phyloP scores from a whole-genome alignment of 148 eudicot genomes.

The Chenopodium suecicum region DNA sequence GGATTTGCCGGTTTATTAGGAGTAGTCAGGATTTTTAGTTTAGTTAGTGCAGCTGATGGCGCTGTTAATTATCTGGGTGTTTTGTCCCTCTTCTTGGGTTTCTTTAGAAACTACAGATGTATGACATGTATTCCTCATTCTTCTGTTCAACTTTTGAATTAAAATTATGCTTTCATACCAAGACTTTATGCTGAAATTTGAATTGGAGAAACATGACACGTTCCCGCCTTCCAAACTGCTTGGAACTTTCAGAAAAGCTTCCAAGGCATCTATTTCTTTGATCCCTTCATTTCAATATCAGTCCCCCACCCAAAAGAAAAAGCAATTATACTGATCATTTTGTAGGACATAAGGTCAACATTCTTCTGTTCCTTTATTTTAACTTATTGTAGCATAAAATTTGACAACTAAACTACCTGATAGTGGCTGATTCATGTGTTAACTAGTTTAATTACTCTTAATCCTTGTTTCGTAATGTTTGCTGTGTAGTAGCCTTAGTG shows the following conservation, averaged over 20 bases:
- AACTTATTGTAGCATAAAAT: no score
- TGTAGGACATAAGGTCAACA: no score
- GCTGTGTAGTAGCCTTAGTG: no score
- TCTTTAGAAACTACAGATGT: constrained; percentile 12
- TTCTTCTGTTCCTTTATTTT: no score
- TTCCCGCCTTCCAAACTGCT: not conserved
- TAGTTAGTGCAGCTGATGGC: constrained; percentile 14
- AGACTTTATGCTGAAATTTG: constrained; percentile 9
- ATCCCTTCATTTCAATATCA: not conserved
- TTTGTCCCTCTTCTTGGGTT: constrained; percentile 6
- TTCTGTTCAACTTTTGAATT: constrained; percentile 12
- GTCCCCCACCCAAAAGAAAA: no score
- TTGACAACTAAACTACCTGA: no score
- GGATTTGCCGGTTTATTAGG: constrained; percentile 13
- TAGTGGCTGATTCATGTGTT: no score
- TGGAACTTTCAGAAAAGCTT: not conserved
- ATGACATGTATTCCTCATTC: constrained; percentile 30
- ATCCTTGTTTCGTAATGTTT: no score
- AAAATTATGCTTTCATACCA: constrained; percentile 9
- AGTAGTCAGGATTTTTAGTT: constrained; percentile 23
- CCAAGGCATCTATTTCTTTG: not conserved
- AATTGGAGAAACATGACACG: not conserved
- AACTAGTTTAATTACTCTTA: no score
- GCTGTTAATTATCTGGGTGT: constrained; percentile 18
- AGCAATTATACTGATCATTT: no score